Evolutionary conservation across 163 green algal species (phyloP).

Genomic region (Botryococcus braunii): DNA sequence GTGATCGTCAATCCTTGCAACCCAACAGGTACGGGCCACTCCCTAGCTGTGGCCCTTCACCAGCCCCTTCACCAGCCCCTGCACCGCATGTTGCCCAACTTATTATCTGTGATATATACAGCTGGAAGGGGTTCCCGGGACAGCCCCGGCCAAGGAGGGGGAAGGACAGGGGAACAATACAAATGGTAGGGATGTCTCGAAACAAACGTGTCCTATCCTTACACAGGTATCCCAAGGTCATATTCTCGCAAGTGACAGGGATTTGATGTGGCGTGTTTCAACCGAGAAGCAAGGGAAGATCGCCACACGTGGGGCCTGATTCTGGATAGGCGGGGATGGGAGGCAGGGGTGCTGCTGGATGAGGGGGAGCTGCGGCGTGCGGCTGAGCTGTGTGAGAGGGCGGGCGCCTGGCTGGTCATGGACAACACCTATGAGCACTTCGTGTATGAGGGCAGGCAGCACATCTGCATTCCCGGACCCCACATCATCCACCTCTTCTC

Average conservation of each 20-base stretch:
- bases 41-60: not conserved
- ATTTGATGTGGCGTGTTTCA: not conserved
- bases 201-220: too few relatives aligned
- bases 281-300: not conserved
- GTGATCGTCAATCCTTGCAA: slow-evolving; percentile 87
- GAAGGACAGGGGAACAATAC: too few relatives aligned
- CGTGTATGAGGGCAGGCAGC: slow-evolving; percentile 50
- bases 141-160: too few relatives aligned
- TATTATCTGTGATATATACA: too few relatives aligned
- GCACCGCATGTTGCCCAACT: too few relatives aligned
- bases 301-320: not conserved
- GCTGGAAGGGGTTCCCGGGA: too few relatives aligned
- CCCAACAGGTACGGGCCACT: slow-evolving; percentile 48
- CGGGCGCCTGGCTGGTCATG: slow-evolving; percentile 58
- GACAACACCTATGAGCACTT: slow-evolving; percentile 83
- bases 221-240: too few relatives aligned
- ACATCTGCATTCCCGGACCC: slow-evolving; percentile 52
- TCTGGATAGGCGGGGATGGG: not conserved
- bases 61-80: too few relatives aligned
- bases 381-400: slow-evolving; percentile 29
- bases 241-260: not conserved
- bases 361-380: slow-evolving; percentile 47
- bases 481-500: slow-evolving; percentile 88
- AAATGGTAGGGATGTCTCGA: too few relatives aligned
- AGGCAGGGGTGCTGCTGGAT: slow-evolving; percentile 63